Evolutionary conservation across 139 green algal genomes (phyloP).

Genomic region (Tetraselmis striata): DNA sequence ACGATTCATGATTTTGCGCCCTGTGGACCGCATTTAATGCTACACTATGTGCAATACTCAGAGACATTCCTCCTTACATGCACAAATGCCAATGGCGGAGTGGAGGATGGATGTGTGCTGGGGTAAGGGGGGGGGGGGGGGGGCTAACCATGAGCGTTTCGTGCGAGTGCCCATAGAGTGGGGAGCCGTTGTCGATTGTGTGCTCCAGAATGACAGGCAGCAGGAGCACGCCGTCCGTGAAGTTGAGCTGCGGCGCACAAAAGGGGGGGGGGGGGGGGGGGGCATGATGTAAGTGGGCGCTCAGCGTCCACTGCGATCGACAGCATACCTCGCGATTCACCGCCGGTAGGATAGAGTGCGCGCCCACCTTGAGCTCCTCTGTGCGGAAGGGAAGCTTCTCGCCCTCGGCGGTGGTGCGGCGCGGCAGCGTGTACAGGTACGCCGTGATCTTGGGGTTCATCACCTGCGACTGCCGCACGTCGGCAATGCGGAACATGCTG

Average conservation of each 20-base stretch:
- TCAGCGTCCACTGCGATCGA: too few species aligned
- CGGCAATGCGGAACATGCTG: conserved; percentile 81
- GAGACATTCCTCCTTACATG: too few species aligned
- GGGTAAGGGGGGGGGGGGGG: neutral
- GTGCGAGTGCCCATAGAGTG: conserved; percentile 68
- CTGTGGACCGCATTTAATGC: too few species aligned
- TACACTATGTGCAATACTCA: too few species aligned
- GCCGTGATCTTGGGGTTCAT: conserved; percentile 37
- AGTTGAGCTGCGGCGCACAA: conserved; percentile 30
- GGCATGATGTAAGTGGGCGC: too few species aligned
- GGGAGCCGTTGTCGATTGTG: conserved; percentile 75
- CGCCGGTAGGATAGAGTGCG: neutral
- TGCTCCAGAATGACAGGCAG: conserved; percentile 76
- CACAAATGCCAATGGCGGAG: too few species aligned
- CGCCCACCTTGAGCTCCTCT: neutral
- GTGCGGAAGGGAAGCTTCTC: conserved; percentile 51
- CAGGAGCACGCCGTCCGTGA: conserved; percentile 71
- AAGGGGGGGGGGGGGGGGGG: too few species aligned
- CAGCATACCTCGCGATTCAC: too few species aligned
- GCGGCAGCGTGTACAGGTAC: conserved; percentile 63
- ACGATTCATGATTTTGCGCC: too few species aligned
- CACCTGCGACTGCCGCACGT: conserved; percentile 54
- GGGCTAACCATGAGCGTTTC: conserved; percentile 49
- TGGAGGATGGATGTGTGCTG: too few species aligned
- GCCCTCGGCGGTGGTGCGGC: conserved; percentile 65